These are phyloP conservation scores for Hygrophoropsis aurantiaca DNA, from an alignment of 768 basidiomycete species.

Conservation along the genomic window DNA sequence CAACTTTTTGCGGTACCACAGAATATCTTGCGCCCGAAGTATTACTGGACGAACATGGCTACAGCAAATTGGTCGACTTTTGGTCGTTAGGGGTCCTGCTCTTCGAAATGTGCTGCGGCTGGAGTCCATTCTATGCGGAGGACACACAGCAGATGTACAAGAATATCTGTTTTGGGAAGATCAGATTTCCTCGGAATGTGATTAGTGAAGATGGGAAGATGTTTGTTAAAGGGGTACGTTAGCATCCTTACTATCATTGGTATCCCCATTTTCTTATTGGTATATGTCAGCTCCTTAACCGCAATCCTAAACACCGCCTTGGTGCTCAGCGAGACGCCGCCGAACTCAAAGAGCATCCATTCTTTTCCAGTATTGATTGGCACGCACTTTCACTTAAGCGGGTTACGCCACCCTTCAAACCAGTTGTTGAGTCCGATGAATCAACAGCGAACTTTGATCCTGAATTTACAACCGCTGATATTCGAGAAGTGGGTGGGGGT, in stretches of 20 bases:
- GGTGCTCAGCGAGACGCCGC: constrained; percentile 88
- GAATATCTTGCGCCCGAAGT: constrained; percentile 99
- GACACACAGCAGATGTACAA: constrained; percentile 99
- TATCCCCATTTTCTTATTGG: constrained; percentile 12
- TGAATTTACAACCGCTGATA: constrained; percentile 93
- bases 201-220: constrained; percentile 98
- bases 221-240: constrained; percentile 95
- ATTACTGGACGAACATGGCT: constrained; percentile 96
- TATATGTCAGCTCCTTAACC: constrained; percentile 79
- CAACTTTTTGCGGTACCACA: constrained; percentile 98
- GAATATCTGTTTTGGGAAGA: constrained; percentile 98
- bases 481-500: constrained; percentile 65
- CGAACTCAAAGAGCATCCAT: constrained; percentile 94
- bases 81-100: constrained; percentile 95
- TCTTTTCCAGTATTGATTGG: constrained; percentile 95
- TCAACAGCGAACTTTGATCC: constrained; percentile 98
- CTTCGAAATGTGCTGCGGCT: constrained; percentile 99
- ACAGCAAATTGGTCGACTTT: constrained; percentile 98
- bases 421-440: constrained; percentile 96
- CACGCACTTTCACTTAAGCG: constrained; percentile 80
- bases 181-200: constrained; percentile 94
- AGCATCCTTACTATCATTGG: constrained; percentile 7
- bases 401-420: constrained; percentile 96
- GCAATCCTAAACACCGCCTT: constrained; percentile 96
- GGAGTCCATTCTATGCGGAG: constrained; percentile 99